Evolutionary conservation across 352 stramenopile genomes (phyloP), one percentile per base, ranked within the genome.

Genomic region (Albugo laibachii): DNA sequence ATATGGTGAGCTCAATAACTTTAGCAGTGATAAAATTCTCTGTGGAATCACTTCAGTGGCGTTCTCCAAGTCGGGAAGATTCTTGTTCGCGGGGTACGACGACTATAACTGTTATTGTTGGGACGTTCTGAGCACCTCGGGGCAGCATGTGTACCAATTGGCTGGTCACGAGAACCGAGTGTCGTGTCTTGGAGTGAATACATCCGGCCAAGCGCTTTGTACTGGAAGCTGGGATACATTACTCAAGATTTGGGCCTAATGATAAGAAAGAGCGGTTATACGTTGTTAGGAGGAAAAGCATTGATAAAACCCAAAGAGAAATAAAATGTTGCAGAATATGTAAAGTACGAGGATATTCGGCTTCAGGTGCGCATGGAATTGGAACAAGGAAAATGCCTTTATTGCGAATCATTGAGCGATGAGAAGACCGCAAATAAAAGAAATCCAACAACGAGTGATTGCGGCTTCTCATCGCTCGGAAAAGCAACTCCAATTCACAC

Each of bases 211-310:
- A 56, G 94, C 89, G 45, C 71, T 99, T 3, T 97, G 92, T 69
- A 98, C 95, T 53, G 94, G 95, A 50, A 97, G 86, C 45, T 99
- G 95, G 95, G 95, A 99, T 69, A 97, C 91, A 47, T 69, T 97
- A 54, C 78, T 98, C 53, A 98, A 98, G 77, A 80, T 99, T 53
- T 97, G 88, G 85, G 84, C 87, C 13, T 97, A 82, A 49, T 21
- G 21, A 18, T n/a, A 16, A 56, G 36, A 41, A 24, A 18, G 18
- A 50, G 5, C 2, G 38, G 24, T 10, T 31, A 31, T 31, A 31
- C 8, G 24, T 31, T 31, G 24, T 31, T 31, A 31, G 24, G 24
- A 31, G 24, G 24, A 8, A 8, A 31, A 8, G 8, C 8, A 8
- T 8, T 31, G 24, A 31, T 31, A 31, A 31, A 31, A 31, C 3